A percentile compares a stretch with the other conserved stretches of the same genome.
Conservation (phyloP, 2,329 filamentous ascomycete genomes). For the Huntiella bhutanensis region DNA sequence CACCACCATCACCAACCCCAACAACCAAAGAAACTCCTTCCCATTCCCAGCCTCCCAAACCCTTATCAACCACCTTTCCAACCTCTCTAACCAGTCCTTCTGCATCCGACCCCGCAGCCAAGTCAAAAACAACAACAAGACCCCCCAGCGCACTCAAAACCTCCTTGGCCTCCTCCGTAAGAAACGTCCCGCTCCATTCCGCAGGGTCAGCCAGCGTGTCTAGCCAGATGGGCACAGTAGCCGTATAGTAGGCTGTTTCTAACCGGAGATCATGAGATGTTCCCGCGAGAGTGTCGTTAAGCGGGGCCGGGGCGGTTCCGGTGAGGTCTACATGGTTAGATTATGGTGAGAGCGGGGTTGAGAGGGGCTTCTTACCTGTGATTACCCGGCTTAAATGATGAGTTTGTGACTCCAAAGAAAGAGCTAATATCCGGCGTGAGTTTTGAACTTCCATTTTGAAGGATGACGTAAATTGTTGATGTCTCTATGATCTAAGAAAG, state of each 20-base stretch:
- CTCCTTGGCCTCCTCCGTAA: constrained; percentile 40
- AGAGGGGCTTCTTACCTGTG: constrained; percentile 25
- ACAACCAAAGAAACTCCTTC: constrained; percentile 44
- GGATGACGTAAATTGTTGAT: too few relatives aligned
- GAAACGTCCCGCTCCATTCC: constrained; percentile 36
- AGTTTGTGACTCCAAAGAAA: constrained; percentile 29
- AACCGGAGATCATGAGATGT: constrained; percentile 37
- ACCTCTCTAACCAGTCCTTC: constrained; percentile 30
- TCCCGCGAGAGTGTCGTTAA: constrained; percentile 32
- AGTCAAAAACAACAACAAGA: constrained; percentile 26
- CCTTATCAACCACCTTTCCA: constrained; percentile 34
- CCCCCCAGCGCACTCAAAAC: constrained; percentile 43
- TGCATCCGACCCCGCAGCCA: constrained; percentile 11
- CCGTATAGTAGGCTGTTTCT: constrained; percentile 41
- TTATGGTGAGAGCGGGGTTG: neutral
- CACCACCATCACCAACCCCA: constrained; percentile 27
- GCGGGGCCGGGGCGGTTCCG: constrained; percentile 24
- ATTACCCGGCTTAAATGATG: constrained; percentile 31
- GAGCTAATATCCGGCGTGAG: constrained; percentile 36
- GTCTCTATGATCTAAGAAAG: too few relatives aligned
- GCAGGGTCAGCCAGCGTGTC: constrained; percentile 33
- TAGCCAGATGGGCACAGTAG: constrained; percentile 46
- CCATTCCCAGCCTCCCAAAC: constrained; percentile 42
- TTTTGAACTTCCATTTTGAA: constrained; percentile 7
- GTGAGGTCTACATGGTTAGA: constrained; percentile 29